Base-by-base conservation (phyloP, 768 basidiomycete species). In the Boletus sensibilis region DNA sequence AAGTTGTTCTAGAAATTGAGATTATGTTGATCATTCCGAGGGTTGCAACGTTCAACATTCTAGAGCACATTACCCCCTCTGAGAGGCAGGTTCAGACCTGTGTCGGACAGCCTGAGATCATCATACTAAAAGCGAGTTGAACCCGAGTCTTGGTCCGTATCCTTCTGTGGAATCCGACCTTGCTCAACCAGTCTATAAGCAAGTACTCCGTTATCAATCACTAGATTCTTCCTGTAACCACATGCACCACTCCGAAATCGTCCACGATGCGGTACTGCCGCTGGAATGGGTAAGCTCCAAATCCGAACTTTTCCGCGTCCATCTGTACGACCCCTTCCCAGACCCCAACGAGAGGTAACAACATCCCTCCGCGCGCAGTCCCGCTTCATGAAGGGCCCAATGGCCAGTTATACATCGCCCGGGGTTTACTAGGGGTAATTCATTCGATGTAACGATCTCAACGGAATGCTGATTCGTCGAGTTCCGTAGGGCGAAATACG, bases 331-430 rank as follows among this genome's bases (percentile, higher is more conserved):
- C 29, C 5, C 10, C 7, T 42, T 31, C 37, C 29, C 23, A 67
- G 61, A 58, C 35, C 29, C 55, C 47, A 47, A 56, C 62, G 4
- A 49, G 21, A 51, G 66, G 64, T 1, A 68, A 60, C 21, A 23
- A 53, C 16, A 64, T 68, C 31, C 66, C 66, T 33, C 55, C 66
- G 5, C 31, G 49, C 18, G 64, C 67, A 34, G 62, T 61, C 31
- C 61, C 66, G 3, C 18, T 53, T 7, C n/a, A 31, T 3, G 44
- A n/a, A 23, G 59, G 55, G 16, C 44, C 52, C 2, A 3, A 44
- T 21, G 61, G 57, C 10, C 56, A 50, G n/a, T 39, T 58, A 2
- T 67, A 69, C 41, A 45, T 68, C 50, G 66, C 66, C 18, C 50
- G 66, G 3, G 57, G 55, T 37, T 40, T 58, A 9, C 27, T 68